Conservation (phyloP, 768 basidiomycete species). For the Pleurotus djamor region DNA sequence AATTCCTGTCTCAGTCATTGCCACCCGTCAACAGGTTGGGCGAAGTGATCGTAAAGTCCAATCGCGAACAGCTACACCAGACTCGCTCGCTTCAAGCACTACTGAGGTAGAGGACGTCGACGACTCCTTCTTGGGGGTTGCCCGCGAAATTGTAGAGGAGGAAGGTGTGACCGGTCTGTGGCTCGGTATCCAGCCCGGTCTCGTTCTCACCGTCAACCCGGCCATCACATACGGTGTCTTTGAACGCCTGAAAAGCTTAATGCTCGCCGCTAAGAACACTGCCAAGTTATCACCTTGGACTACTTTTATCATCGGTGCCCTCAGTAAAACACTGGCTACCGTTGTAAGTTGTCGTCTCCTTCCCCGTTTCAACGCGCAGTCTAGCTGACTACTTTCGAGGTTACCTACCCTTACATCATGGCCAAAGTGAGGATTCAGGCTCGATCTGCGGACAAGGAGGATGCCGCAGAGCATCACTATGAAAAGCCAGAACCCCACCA, state of each 20-base stretch:
- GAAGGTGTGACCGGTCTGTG: constrained; percentile 88
- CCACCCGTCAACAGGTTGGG: constrained; percentile 94
- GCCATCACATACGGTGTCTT: constrained; percentile 97
- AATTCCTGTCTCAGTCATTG: constrained; percentile 96
- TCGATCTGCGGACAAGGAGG: constrained; percentile 58
- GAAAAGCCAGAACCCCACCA: constrained; percentile 32
- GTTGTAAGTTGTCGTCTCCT: constrained; percentile 54
- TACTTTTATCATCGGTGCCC: constrained; percentile 85
- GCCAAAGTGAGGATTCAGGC: constrained; percentile 96
- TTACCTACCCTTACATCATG: constrained; percentile 95
- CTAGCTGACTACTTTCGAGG: constrained; percentile 38
- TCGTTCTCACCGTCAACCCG: constrained; percentile 97
- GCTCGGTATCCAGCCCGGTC: constrained; percentile 88
- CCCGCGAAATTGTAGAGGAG: constrained; percentile 83
- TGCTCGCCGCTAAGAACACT: constrained; percentile 54
- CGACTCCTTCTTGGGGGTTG: constrained; percentile 71
- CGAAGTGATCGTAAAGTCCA: constrained; percentile 20
- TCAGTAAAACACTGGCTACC: constrained; percentile 95
- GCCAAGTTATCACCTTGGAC: constrained; percentile 75
- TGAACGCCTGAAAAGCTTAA: constrained; percentile 81
- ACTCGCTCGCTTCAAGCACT: not conserved
- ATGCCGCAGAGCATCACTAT: constrained; percentile 36
- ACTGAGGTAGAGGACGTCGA: constrained; percentile 19
- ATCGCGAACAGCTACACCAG: not conserved
- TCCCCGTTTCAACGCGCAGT: not conserved